These are phyloP conservation scores for Dictyostelium firmibasis DNA, from an alignment of 78 protist species.

Conservation along the genomic window DNA sequence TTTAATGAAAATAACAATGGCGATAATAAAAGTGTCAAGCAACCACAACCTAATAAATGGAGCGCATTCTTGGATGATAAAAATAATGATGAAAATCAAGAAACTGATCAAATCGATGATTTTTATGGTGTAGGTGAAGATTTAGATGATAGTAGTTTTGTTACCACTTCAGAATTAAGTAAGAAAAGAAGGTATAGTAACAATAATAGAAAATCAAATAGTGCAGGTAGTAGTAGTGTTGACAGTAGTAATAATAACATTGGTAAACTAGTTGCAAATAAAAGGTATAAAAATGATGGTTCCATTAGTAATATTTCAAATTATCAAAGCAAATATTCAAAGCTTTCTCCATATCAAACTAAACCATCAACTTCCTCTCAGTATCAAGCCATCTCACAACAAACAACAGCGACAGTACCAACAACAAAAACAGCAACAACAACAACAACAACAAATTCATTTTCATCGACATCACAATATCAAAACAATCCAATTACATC, in stretches of 20 bases:
- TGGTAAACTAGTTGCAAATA: not conserved
- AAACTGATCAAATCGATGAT: not conserved
- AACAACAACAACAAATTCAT: not conserved
- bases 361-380: not conserved
- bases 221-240: not conserved
- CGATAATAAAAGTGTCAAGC: not conserved
- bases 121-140: conserved; percentile 8
- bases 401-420: not conserved
- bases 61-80: not conserved
- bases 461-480: not conserved
- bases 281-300: not conserved
- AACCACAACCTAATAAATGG: not conserved
- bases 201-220: not conserved
- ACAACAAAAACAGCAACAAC: not conserved
- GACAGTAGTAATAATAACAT: not conserved
- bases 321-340: not conserved
- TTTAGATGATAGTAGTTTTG: not conserved
- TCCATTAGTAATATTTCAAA: not conserved
- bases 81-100: not conserved
- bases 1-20: not conserved
- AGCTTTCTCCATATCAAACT: not conserved
- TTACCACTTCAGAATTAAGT: not conserved
- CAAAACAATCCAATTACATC: too few species aligned
- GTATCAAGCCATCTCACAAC: not conserved
- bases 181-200: not conserved